Conservation (phyloP, 176 grass and related monocot genomes). For the Triticum dicoccoides region DNA sequence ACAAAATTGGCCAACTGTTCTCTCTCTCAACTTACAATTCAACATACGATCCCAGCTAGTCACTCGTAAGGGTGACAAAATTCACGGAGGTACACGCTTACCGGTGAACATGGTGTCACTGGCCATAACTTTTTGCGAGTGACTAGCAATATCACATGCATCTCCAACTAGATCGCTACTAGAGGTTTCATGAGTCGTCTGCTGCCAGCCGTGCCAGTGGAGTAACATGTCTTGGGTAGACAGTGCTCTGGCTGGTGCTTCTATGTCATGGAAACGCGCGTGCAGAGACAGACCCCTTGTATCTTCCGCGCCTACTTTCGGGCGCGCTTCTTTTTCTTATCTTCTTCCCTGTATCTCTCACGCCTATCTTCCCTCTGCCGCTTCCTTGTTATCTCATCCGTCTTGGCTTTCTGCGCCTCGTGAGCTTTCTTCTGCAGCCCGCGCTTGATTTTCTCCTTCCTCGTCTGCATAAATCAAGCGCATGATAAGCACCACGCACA, state of each 20-base stretch:
- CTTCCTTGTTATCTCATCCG: constrained; percentile 67
- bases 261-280: neutral
- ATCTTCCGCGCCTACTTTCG: constrained; percentile 34
- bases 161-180: neutral
- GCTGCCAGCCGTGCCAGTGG: neutral
- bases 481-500: neutral
- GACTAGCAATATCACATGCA: neutral
- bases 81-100: neutral
- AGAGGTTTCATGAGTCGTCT: neutral
- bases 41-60: neutral
- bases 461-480: constrained; percentile 46
- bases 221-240: neutral
- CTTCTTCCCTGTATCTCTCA: constrained; percentile 77
- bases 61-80: neutral
- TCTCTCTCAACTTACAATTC: neutral
- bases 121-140: neutral
- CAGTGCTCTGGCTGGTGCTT: neutral
- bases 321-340: constrained; percentile 70
- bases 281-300: neutral
- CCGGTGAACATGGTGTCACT: neutral
- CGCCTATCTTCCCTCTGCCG: constrained; percentile 75
- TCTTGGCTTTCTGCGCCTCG: constrained; percentile 76
- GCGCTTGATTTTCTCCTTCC: constrained; percentile 63
- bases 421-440: constrained; percentile 73
- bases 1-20: neutral